These are phyloP conservation scores for Saprolegnia diclina DNA, from an alignment of 352 stramenopile species.

Conservation along the genomic window DNA sequence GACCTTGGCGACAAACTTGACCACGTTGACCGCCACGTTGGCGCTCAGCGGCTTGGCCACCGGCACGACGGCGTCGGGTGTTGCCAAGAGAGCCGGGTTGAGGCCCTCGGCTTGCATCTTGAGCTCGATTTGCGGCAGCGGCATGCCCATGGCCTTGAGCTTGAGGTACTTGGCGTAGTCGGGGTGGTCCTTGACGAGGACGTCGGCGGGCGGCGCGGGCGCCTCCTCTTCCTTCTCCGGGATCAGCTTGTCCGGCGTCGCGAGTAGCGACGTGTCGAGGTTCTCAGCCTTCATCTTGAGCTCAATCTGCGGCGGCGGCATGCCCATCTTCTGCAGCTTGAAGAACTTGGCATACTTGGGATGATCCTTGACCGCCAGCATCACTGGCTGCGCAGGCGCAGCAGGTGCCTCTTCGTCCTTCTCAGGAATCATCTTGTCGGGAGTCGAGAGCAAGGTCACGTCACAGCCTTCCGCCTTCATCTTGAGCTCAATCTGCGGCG, in stretches of 20 bases:
- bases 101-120: slow-evolving; percentile 90
- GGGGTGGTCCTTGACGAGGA: slow-evolving; percentile 57
- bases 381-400: slow-evolving; percentile 37
- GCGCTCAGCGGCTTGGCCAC: slow-evolving; percentile 26
- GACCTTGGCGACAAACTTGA: slow-evolving; percentile 21
- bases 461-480: slow-evolving; percentile 90
- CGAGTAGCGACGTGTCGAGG: slow-evolving; percentile 80
- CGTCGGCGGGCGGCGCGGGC: slow-evolving; percentile 37
- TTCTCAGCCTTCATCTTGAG: slow-evolving; percentile 85
- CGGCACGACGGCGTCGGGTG: slow-evolving; percentile 59
- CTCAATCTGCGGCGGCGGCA: slow-evolving; percentile 89
- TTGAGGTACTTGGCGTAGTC: slow-evolving; percentile 94
- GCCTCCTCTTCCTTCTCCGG: slow-evolving; percentile 31
- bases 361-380: slow-evolving; percentile 54
- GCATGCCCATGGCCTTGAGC: slow-evolving; percentile 94
- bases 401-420: not conserved
- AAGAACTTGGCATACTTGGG: slow-evolving; percentile 88
- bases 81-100: slow-evolving; percentile 86
- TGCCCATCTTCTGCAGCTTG: slow-evolving; percentile 93
- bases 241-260: slow-evolving; percentile 59
- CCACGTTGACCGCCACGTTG: not conserved
- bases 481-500: slow-evolving; percentile 87
- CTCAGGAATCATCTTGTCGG: slow-evolving; percentile 65
- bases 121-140: slow-evolving; percentile 85
- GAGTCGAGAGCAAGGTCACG: slow-evolving; percentile 79